Evolutionary conservation across 352 stramenopile genomes (phyloP), one percentile per base, ranked within the genome.

Genomic region (Paralagenidium karlingii): DNA sequence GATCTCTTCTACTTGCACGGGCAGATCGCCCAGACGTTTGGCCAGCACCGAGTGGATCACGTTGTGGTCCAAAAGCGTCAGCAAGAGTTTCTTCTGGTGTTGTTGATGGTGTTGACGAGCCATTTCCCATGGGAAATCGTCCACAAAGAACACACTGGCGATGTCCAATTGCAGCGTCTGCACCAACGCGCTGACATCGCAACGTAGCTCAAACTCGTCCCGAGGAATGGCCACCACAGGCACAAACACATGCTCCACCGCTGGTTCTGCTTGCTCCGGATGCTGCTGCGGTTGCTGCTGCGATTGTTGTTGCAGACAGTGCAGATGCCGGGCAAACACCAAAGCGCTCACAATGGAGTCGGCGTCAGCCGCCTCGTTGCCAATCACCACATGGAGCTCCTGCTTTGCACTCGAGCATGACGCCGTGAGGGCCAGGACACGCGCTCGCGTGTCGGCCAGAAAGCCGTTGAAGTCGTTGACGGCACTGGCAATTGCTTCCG

Each of bases 321-420:
- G 47, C 26, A 59, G 58, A 24, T 67, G 27, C 39, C 66, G 79
- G 6, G 76, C 76, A 53, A 82, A 76, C 8, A 71, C 55, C 8
- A 90, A 39, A 12, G 69, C 76, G 55, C 73, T 90, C 10, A 90
- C 57, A 52, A 90, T 86, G 15, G 76, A 90, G 52, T 90, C 76
- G 10, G 76, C 76, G 47, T 90, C 73, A 7, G 69, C 68, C 11
- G 76, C 73, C 45, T 90, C 76, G 40, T 90, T 90, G 38, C 76
- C 76, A 25, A 87, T 68, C 36, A 83, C 43, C 5, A 86, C 60
- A 44, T 82, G 66, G 24, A 90, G 7, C 22, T 36, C 7, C 16
- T 36, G 47, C 6, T 34, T 46, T 11, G 38, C 3, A 13, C 9
- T 4, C 10, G 0, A 11, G 38, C 24, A n/a, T n/a, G n/a, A n/a